Conservation (phyloP, 2,329 filamentous ascomycete species). For the Aspergillus sp. region DNA sequence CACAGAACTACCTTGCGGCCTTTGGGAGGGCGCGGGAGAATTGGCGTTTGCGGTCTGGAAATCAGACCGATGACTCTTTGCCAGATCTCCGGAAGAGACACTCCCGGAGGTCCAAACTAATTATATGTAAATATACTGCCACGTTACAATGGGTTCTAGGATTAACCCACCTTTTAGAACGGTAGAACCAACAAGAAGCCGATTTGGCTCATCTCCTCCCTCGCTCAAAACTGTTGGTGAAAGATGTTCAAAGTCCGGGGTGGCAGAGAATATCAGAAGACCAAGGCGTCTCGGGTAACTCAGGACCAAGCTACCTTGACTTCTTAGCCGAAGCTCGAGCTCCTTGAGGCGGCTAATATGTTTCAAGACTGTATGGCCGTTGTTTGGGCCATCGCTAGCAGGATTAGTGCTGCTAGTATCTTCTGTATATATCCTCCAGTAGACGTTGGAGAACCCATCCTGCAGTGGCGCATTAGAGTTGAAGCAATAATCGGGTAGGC, state of each 20-base stretch:
- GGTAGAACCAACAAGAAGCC: conserved; percentile 31
- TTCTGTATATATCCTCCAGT: conserved; percentile 45
- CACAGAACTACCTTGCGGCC: conserved; percentile 23
- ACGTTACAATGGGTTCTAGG: not conserved
- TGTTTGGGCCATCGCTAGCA: conserved; percentile 32
- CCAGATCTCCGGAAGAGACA: conserved; percentile 34
- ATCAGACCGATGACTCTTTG: conserved; percentile 37
- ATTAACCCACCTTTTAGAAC: conserved; percentile 32
- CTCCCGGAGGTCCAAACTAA: conserved; percentile 29
- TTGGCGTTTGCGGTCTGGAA: conserved; percentile 20
- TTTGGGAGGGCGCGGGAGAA: conserved; percentile 21
- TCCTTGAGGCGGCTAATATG: conserved; percentile 42
- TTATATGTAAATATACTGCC: conserved; percentile 27
- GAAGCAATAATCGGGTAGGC: not conserved
- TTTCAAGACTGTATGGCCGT: conserved; percentile 38
- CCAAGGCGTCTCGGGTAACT: conserved; percentile 38
- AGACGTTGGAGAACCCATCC: conserved; percentile 44
- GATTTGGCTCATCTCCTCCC: conserved; percentile 25
- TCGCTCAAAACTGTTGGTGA: conserved; percentile 26
- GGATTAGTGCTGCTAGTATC: conserved; percentile 31
- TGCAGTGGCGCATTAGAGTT: conserved; percentile 26
- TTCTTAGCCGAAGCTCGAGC: conserved; percentile 37
- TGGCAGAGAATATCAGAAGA: conserved; percentile 42
- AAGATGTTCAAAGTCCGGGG: conserved; percentile 38
- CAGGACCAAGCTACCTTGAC: conserved; percentile 38